Evolutionary conservation across 441 rosid genomes (phyloP), one percentile per base, ranked within the genome.

Genomic region (Erodium chrysanthum): DNA sequence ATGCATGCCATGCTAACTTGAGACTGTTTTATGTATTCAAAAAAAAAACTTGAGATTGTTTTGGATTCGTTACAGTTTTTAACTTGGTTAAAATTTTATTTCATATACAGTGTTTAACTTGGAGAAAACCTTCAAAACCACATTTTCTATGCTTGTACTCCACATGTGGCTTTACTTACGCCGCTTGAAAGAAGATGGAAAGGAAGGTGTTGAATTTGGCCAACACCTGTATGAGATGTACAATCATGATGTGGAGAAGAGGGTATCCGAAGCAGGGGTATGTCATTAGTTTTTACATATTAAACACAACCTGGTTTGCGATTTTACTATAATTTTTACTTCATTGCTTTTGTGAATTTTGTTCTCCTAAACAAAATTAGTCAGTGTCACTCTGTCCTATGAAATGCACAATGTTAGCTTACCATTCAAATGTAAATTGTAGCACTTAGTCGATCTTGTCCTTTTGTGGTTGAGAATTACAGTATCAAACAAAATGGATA

Each of bases 181-280:
- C 25, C 87, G 96, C 42, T 68, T 94, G 73, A 94, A 88, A 76
- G 89, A 80, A 72, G 97, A 94, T 58, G 99, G 97, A 69, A 85
- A 83, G 66, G 94, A 94, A 70, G 99, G 99, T 70, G 89, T 83
- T 74, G 92, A 94, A 72, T 81, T 90, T 78, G 97, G 99, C 71
- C 97, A 94, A 66, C 80, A 94, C 72, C 48, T 94, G 2, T 94
- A 94, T 67, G 99, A 94, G 80, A 84, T 87, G 54, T 91, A 91
- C 79, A 91, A 88, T 84, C 96, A 95, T 75, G 91, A 91, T 75
- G 90, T 87, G 68, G 97, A 90, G 80, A 64, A 88, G 66, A 78
- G 96, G 80, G 97, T 91, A 27, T 91, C 96, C 67, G 90, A 88
- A 84, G 99, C 96, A 9, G 96, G 97, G 87, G 97, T 94, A 72